Evolutionary conservation across 768 basidiomycete species (phyloP).

Genomic region (Boletus sensibilis): DNA sequence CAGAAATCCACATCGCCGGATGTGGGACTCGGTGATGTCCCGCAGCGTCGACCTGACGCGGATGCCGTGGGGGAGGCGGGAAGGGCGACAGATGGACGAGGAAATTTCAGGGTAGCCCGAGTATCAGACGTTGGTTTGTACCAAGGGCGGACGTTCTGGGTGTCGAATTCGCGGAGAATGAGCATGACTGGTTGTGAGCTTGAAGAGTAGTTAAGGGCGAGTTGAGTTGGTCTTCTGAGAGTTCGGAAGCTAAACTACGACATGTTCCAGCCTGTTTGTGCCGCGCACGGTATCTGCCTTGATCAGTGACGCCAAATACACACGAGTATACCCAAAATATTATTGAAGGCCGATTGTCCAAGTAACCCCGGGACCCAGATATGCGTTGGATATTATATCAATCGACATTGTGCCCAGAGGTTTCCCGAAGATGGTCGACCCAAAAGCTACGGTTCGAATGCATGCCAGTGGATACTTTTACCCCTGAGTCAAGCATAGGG

Average conservation of each 20-base stretch:
- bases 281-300: not conserved
- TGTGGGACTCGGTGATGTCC: not conserved
- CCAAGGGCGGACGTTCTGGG: not conserved
- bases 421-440: no score
- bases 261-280: not conserved
- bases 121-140: constrained; percentile 2
- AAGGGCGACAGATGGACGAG: constrained; percentile 13
- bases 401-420: not conserved
- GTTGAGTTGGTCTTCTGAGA: not conserved
- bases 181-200: constrained; percentile 8
- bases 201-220: not conserved
- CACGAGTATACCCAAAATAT: not conserved
- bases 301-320: not conserved
- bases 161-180: constrained; percentile 15
- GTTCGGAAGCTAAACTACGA: no score
- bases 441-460: not conserved
- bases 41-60: constrained; percentile 7
- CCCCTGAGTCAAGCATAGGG: no score
- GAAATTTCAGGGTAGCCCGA: constrained; percentile 6
- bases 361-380: not conserved
- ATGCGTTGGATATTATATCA: not conserved
- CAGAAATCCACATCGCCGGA: constrained; percentile 10
- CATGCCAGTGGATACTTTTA: not conserved
- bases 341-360: no score
- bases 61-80: constrained; percentile 19